phyloP scores from a whole-genome alignment of 345 rosid species.

The Adansonia digitata region DNA sequence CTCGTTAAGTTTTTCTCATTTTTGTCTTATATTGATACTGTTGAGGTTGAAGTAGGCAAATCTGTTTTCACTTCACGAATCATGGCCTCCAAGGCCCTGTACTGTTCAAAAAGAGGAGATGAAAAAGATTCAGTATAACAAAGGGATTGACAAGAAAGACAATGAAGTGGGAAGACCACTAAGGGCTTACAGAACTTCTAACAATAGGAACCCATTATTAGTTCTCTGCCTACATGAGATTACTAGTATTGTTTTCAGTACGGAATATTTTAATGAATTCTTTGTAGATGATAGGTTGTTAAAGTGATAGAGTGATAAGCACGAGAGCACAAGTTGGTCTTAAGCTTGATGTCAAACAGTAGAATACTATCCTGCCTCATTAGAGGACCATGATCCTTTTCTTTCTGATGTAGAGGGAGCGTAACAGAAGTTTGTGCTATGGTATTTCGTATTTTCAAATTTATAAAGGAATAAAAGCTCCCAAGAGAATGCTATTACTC shows the following conservation, averaged over 20 bases:
- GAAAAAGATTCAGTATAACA: constrained; percentile 1
- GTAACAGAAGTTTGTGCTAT: background rate
- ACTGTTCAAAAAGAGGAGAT: constrained; percentile 44
- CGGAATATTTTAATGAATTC: background rate
- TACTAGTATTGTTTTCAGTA: background rate
- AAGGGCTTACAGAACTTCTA: background rate
- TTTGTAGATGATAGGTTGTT: background rate
- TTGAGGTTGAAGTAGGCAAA: constrained; percentile 39
- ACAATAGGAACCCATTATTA: background rate
- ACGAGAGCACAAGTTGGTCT: background rate
- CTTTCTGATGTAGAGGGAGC: background rate
- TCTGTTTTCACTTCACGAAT: constrained; percentile 54
- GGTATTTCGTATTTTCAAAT: background rate
- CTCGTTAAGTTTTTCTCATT: constrained; percentile 48
- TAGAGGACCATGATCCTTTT: background rate
- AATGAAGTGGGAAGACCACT: background rate
- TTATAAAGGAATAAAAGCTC: background rate
- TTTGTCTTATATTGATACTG: constrained; percentile 35
- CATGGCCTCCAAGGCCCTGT: constrained; percentile 74
- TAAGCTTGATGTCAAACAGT: background rate
- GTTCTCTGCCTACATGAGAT: background rate
- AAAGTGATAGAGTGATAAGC: background rate
- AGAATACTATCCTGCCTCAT: background rate
- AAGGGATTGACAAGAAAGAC: background rate
- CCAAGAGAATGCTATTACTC: background rate